Evolutionary conservation across 495 filamentous ascomycete genomes (phyloP), one percentile per base, ranked within the genome.

Genomic region (Penicillium nucicola): DNA sequence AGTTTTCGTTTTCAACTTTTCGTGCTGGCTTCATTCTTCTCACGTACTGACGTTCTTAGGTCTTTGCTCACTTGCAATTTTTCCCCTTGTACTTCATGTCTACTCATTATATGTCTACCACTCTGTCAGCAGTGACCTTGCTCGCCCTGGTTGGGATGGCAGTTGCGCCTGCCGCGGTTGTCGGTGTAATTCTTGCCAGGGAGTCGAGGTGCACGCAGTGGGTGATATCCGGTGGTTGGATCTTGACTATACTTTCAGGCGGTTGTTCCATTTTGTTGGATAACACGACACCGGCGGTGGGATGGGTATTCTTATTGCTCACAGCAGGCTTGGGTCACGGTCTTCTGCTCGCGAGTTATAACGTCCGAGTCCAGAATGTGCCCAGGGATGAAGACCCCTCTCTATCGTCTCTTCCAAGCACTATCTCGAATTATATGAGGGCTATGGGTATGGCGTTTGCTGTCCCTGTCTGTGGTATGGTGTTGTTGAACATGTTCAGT

Each of bases 1-100:
- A 50, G 55, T 84, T 13, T 13, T 35, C 9, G 14, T 7, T 22
- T 17, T 18, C n/a, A 12, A 45, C 63, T 13, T 18, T 57, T 57
- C 30, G 20, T 28, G 14, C 35, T 38, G 3, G 4, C 9, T 20
- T 34, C n/a, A 23, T 8, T 34, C 14, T 40, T 38, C 37, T 32
- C 11, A 35, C 33, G 28, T 18, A 22, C 25, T 11, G 2, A 1
- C 6, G 25, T 9, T 20, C 45, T 0, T 57, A 77, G 52, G 61
- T 79, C 13, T 72, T 72, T 35, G 50, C 57, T 37, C 71, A 75
- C 0, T 55, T 91, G 0, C 85, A 88, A 55, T 85, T 79, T 44
- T 65, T 85, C 25, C 76, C 85, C 0, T 71, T 90, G 18, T 90
- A 84, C 63, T 84, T 84, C 57, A 68, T 82, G 43, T 76, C 80